Base-by-base conservation (phyloP, 495 filamentous ascomycete genomes). In the Lepraria neglecta region DNA sequence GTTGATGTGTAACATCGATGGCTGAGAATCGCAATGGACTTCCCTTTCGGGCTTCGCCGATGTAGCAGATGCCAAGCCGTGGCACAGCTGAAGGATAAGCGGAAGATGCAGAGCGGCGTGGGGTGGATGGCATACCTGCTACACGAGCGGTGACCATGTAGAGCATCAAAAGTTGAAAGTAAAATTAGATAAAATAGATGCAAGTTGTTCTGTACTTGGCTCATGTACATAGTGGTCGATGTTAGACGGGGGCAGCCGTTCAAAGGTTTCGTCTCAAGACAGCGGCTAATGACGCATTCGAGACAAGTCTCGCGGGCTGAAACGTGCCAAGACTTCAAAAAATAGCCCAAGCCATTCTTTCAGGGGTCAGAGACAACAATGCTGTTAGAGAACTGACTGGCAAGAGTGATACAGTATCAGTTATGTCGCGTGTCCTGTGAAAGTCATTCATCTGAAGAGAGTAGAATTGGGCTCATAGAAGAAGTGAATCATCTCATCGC, bases 221-320 rank as follows among this genome's bases (percentile, higher is more conserved):
- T 51, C 47, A n/a, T n/a, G n/a, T n/a, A n/a, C n/a, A n/a, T 38
- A 6, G 33, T 38, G n/a, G 30, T 31, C 17, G 31, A 30, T 35
- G 7, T 31, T 54, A 19, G 9, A 54, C 51, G 31, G 31, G n/a
- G 51, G 51, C 51, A 31, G 31, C 28, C 30, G 31, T 17, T 53
- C 5, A 30, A 19, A 14, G 11, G 5, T 3, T 11, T 38, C 35
- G 51, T 54, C 30, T 35, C 51, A 35, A 38, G 51, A 38, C 31
- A 54, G 48, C 48, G 51, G 51, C 51, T 54, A 54, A 54, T 54
- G 51, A 54, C 51, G 51, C 51, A 54, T 54, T 54, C 51, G 51
- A 54, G 51, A 54, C 51, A 54, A 35, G 30, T 28, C 51, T 54
- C 35, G 35, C 3, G 7, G 2, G 35, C 35, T 38, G 35, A 38